Conservation (phyloP, 345 rosid species). For the Rhodamnia rubescens region DNA sequence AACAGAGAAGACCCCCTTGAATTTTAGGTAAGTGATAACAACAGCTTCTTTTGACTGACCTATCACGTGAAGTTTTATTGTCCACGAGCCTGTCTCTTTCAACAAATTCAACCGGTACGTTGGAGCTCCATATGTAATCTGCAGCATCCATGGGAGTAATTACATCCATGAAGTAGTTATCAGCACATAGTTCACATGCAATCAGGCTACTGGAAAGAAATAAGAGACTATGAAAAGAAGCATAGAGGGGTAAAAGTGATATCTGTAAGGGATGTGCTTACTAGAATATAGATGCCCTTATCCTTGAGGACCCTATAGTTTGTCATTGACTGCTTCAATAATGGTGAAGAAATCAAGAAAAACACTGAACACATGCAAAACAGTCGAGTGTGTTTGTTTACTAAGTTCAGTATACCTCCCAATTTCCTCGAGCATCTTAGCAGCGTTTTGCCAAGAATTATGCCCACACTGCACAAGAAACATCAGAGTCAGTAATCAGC, state of each 20-base stretch:
- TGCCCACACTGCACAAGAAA: slow-evolving; percentile 50
- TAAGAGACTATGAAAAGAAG: background rate
- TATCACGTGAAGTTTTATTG: slow-evolving; percentile 9
- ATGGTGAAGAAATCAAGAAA: slow-evolving; percentile 49
- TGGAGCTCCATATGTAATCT: slow-evolving; percentile 91
- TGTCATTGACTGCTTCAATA: slow-evolving; percentile 91
- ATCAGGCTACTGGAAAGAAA: background rate
- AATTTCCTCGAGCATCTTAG: slow-evolving; percentile 68
- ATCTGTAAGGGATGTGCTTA: slow-evolving; percentile 9
- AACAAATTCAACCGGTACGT: slow-evolving; percentile 28
- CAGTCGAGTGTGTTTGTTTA: background rate
- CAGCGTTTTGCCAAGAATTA: slow-evolving; percentile 53
- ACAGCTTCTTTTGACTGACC: background rate
- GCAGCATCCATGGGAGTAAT: slow-evolving; percentile 5
- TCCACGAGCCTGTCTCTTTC: background rate
- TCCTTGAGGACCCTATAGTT: slow-evolving; percentile 97
- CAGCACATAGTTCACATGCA: background rate
- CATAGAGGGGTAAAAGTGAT: background rate
- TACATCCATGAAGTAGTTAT: background rate
- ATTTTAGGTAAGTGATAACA: background rate
- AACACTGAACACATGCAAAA: slow-evolving; percentile 17
- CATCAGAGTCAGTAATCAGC: background rate
- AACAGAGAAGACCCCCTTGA: background rate
- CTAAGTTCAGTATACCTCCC: slow-evolving; percentile 45
- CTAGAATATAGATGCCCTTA: slow-evolving; percentile 80